Base-by-base conservation (phyloP, 2,329 filamentous ascomycete genomes). In the Fusarium setosum region DNA sequence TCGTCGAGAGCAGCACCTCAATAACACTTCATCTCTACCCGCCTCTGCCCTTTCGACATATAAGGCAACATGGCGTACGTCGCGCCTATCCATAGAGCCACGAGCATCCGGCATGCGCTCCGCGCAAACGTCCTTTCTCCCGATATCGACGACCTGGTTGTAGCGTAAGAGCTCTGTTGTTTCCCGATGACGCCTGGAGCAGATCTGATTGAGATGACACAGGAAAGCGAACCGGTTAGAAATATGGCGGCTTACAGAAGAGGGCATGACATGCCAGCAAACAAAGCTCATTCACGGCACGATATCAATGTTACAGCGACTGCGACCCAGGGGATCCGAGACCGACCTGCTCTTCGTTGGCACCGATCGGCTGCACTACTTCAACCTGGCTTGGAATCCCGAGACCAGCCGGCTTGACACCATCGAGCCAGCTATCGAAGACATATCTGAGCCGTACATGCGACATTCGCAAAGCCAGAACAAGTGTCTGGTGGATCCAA, bases 301-400 rank as follows among this genome's bases (percentile, higher is more conserved):
- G 68, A 90, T 98, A 69, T 90, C 92, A 8, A 92, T 97, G 83
- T 86, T 97, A 13, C 88, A 96, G 73, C 90, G 89, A 72, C 83
- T 99, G 45, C 89, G 89, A 23, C 93, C 94, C 6, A 88, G 88
- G 47, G 88, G 92, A 69, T 89, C 90, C 24, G 79, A 84, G 6
- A 93, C 90, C 45, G 94, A 98, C 70, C 88, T 97, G 63, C 87
- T 99, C 61, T 97, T 99, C 75, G 86, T 99, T 57, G 95, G 94
- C 48, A 99, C 96, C 44, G 92, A 97, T 74, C 89, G 92, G 55
- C 92, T 92, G 70, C 90, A 94, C 72, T 98, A 97, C 80, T 97
- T 98, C 77, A 97, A 93, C 2, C 78, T 97, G 18, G 89, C 86
- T 15, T 99, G 96, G 94, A 89, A 97, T 70, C 73, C 84, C 1